Evolutionary conservation across 768 basidiomycete species (phyloP).

Genomic region (Clavulina sp.): DNA sequence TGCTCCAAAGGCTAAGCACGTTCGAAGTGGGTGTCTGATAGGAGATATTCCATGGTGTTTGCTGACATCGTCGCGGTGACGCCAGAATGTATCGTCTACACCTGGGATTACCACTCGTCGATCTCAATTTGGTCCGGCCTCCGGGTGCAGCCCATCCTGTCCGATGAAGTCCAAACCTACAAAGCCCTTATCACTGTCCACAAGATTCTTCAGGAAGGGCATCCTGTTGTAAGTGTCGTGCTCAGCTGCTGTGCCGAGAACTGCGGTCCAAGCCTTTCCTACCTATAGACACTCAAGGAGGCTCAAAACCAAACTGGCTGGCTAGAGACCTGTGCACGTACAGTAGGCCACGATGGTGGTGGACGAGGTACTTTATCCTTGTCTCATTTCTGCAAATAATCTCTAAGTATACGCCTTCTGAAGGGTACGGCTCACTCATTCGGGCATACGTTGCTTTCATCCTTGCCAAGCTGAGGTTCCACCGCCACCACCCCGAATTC

Average conservation of each 20-base stretch:
- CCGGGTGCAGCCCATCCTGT: slow-evolving; percentile 87
- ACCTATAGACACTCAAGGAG: slow-evolving; percentile 74
- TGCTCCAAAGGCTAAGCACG: slow-evolving; percentile 98
- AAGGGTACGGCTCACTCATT: slow-evolving; percentile 86
- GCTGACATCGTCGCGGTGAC: slow-evolving; percentile 1
- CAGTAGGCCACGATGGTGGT: slow-evolving; percentile 64
- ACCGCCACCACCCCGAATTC: slow-evolving; percentile 89
- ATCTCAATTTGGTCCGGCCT: slow-evolving; percentile 96
- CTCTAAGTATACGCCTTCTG: not conserved
- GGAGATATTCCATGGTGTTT: not conserved
- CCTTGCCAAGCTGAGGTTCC: slow-evolving; percentile 87
- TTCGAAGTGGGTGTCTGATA: slow-evolving; percentile 56
- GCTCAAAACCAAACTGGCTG: slow-evolving; percentile 93
- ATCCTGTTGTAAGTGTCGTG: slow-evolving; percentile 53
- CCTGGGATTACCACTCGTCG: slow-evolving; percentile 98
- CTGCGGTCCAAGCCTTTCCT: slow-evolving; percentile 5
- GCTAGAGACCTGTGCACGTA: slow-evolving; percentile 93
- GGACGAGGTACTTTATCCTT: slow-evolving; percentile 39
- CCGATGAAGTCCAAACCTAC: slow-evolving; percentile 97
- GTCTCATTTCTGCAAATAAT: not conserved
- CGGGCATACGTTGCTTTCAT: slow-evolving; percentile 93
- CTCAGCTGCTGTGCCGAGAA: too few species aligned
- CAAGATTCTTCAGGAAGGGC: slow-evolving; percentile 95
- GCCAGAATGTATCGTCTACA: slow-evolving; percentile 92
- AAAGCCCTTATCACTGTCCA: slow-evolving; percentile 95